Percentiles rank a stretch among this genome's conserved stretches.
Evolutionary conservation across 495 filamentous ascomycete genomes (phyloP).

Genomic region (Mytilinidion resinicola): DNA sequence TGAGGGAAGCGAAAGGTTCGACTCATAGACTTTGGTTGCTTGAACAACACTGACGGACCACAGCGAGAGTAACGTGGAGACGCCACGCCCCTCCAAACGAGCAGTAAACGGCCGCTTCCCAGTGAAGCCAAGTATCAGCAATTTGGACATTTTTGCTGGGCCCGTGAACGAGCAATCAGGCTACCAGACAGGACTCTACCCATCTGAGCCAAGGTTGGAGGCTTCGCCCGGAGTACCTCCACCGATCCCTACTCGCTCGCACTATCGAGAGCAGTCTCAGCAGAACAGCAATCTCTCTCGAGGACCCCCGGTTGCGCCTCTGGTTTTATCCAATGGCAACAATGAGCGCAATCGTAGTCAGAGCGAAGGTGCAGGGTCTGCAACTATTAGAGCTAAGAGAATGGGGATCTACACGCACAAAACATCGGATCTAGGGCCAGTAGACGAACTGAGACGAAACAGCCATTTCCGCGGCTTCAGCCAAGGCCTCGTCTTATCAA

Average conservation of each 20-base stretch:
- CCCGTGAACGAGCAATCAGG: not conserved
- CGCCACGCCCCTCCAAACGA: slow-evolving; percentile 68
- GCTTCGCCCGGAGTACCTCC: slow-evolving; percentile 42
- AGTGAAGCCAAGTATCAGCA: slow-evolving; percentile 63
- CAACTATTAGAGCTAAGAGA: slow-evolving; percentile 57
- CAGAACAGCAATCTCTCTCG: slow-evolving; percentile 44
- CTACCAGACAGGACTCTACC: no score
- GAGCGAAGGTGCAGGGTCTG: slow-evolving; percentile 72
- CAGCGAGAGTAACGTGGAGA: slow-evolving; percentile 55
- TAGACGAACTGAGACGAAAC: slow-evolving; percentile 72
- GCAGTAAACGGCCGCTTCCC: slow-evolving; percentile 76
- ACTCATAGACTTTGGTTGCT: no score
- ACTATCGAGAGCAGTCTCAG: slow-evolving; percentile 71
- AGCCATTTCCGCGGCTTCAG: slow-evolving; percentile 78
- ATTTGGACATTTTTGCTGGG: slow-evolving; percentile 32
- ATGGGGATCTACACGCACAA: slow-evolving; percentile 83
- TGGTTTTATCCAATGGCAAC: slow-evolving; percentile 64
- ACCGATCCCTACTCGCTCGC: slow-evolving; percentile 67
- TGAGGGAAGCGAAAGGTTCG: slow-evolving; percentile 57
- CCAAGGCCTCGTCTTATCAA: slow-evolving; percentile 18
- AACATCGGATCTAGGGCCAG: slow-evolving; percentile 62
- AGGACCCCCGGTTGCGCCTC: slow-evolving; percentile 62
- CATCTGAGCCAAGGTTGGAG: no score
- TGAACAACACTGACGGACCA: not conserved
- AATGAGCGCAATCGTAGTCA: slow-evolving; percentile 86